Evolutionary conservation across 345 rosid species (phyloP).

Genomic region (Aquilaria sinensis): DNA sequence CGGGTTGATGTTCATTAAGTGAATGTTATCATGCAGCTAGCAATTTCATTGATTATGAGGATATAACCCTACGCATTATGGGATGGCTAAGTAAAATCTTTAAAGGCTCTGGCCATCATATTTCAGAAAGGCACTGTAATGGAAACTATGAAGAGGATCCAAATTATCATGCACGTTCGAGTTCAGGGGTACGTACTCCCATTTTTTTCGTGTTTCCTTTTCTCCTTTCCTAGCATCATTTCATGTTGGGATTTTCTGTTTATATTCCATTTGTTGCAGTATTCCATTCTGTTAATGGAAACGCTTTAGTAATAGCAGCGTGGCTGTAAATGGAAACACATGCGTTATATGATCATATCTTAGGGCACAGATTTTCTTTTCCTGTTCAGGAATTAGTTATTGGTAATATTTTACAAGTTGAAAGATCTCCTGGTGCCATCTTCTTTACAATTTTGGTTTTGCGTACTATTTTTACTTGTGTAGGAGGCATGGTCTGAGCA

Average conservation of each 20-base stretch:
- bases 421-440: no score
- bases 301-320: no score
- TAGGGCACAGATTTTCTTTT: no score
- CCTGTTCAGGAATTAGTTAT: no score
- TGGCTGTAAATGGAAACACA: no score
- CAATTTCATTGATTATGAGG: conserved; percentile 39
- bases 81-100: conserved; percentile 86
- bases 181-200: conserved; percentile 50
- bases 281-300: no score
- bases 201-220: neutral
- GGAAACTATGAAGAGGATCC: conserved; percentile 41
- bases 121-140: conserved; percentile 40
- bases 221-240: neutral
- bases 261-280: no score
- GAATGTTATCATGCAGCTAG: conserved; percentile 30
- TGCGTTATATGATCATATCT: no score
- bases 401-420: no score
- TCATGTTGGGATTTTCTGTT: no score
- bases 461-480: conserved; percentile 1
- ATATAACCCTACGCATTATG: conserved; percentile 45
- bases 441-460: neutral
- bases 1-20: conserved; percentile 2
- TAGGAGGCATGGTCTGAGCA: conserved; percentile 49
- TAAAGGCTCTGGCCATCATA: conserved; percentile 64
- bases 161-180: conserved; percentile 46